Evolutionary conservation across 2,329 filamentous ascomycete species (phyloP), one percentile per base, ranked within the genome.

Genomic region (Lasiodiplodia hormozganensis): DNA sequence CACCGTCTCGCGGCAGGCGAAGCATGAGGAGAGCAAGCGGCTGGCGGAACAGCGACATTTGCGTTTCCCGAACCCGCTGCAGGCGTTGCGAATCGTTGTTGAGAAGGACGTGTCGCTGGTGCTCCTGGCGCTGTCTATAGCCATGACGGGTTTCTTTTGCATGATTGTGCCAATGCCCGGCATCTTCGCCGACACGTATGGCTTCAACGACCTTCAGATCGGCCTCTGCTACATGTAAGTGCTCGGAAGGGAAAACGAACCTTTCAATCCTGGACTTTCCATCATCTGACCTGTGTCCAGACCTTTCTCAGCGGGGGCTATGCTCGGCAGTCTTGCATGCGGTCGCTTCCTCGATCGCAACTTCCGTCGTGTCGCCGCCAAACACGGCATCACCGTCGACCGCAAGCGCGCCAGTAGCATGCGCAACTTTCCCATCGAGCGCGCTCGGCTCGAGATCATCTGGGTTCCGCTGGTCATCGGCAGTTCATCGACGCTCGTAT

Each of bases 281-380:
- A 11, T 4, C 34, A 12, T 36, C 25, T 34, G 25, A 38, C 31
- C 34, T 11, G 16, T 21, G 11, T 65, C 69, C 74, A 47, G 54
- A 23, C 75, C 80, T 1, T 75, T 81, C 47, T 79, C 76, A 10
- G 68, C 72, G 3, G 80, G 81, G 8, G 71, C 75, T 43, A 70
- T 79, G 36, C 40, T 76, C 11, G 72, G 77, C 66, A 73, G 78
- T 53, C 70, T 80, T 21, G 73, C 80, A n/a, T 79, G 75, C 40
- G 90, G 92, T 5, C 82, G 83, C 2, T 70, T 88, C 1, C 84
- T 92, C 43, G 91, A 93, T 77, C 89, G 87, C 84, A 94, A 94
- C 76, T 96, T 92, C 77, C 85, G 88, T 7, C 86, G 90, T 49
- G 85, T 89, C 57, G 91, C 92, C 1, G 83, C 82, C 60, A 84